These are phyloP conservation scores for Fusarium hainanense DNA, from an alignment of 2,329 filamentous ascomycete species.

Conservation along the genomic window DNA sequence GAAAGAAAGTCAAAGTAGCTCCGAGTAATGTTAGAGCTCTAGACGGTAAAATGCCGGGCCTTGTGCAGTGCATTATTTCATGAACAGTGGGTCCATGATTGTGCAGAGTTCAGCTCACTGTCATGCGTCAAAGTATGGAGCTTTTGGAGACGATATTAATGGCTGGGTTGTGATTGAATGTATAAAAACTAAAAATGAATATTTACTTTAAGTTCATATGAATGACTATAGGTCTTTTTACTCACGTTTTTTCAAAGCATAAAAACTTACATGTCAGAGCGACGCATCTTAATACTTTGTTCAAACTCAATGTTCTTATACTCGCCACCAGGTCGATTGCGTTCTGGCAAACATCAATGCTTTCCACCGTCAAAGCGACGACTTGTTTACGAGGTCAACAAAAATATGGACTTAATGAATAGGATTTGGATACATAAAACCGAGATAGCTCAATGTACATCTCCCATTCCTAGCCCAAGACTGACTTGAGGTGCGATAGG, in stretches of 20 bases:
- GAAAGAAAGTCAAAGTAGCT: constrained; percentile 23
- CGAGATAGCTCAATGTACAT: neutral
- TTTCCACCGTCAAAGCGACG: neutral
- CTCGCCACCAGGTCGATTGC: accelerated
- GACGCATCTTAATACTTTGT: neutral
- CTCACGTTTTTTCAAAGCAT: neutral
- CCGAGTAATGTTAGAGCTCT: constrained; percentile 29
- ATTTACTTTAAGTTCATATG: neutral
- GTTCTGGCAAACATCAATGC: neutral
- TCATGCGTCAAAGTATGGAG: neutral
- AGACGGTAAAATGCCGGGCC: constrained; percentile 37
- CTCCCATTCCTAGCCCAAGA: neutral
- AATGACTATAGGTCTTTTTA: too few relatives aligned
- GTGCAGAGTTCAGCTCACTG: neutral
- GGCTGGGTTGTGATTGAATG: neutral
- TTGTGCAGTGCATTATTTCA: constrained; percentile 16
- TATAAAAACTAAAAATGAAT: too few relatives aligned
- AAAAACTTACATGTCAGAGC: neutral
- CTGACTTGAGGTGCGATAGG: neutral
- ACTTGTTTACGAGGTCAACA: neutral
- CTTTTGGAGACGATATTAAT: neutral
- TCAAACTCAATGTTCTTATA: accelerated
- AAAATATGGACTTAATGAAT: neutral
- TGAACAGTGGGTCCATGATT: constrained; percentile 18
- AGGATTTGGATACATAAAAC: neutral